phyloP scores from a whole-genome alignment of 176 grass and related monocot species.

The Pontederia paniculata region DNA sequence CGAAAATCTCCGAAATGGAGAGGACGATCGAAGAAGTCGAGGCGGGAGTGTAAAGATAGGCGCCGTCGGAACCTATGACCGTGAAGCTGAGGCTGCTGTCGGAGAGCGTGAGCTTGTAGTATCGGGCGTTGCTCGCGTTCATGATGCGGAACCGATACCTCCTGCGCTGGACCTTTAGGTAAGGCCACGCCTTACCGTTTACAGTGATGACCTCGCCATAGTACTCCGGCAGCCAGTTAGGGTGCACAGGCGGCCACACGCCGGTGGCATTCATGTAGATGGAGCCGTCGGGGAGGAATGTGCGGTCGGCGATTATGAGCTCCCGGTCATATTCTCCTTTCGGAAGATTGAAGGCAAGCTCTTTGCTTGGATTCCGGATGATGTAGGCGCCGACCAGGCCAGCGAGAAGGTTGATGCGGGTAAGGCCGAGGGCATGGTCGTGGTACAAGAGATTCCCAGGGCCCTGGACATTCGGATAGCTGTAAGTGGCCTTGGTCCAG shows the following conservation, averaged over 20 bases:
- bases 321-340: conserved; percentile 30
- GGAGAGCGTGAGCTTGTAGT: no score
- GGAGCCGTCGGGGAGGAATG: conserved; percentile 35
- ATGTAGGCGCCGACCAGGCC: conserved; percentile 59
- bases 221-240: conserved; percentile 86
- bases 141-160: conserved; percentile 65
- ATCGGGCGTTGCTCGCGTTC: conserved; percentile 72
- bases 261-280: conserved; percentile 65
- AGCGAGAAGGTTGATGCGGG: conserved; percentile 63
- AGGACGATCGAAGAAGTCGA: conserved; percentile 24
- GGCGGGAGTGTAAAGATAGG: conserved; percentile 45
- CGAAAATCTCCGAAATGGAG: conserved; percentile 35
- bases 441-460: conserved; percentile 70
- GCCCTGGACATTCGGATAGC: conserved; percentile 55
- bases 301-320: conserved; percentile 51
- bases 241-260: conserved; percentile 47
- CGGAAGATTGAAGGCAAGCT: conserved; percentile 26
- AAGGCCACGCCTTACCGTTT: conserved; percentile 73
- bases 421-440: conserved; percentile 65
- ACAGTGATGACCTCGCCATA: conserved; percentile 40
- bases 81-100: conserved; percentile 39
- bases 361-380: conserved; percentile 14
- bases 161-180: conserved; percentile 37
- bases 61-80: conserved; percentile 39
- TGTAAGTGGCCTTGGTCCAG: conserved; percentile 25